Evolutionary conservation across 805 yeast genomes (phyloP), one percentile per base, ranked within the genome.

Genomic region (Wickerhamomyces tratensis): DNA sequence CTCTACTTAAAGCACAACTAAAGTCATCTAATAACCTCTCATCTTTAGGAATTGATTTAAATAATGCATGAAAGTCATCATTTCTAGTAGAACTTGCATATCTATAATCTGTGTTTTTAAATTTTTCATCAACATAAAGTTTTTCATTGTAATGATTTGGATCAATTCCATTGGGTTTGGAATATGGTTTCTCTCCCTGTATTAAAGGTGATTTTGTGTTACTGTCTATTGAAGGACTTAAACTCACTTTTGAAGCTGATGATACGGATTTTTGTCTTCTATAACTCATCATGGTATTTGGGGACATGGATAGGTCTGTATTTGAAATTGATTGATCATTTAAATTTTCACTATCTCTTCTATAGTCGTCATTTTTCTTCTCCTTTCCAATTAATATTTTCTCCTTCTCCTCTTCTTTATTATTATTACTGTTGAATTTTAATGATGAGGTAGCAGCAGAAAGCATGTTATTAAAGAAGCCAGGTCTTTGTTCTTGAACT

Each of bases 1-100:
- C 98, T 46, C 87, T 69, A 49, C 89, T 82, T 42, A 91, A 64
- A 0, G 97, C 96, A 67, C 98, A 93, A 27, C 86, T 77, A 53
- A 83, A 89, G 52, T 88, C 97, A 54, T 87, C 96, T 33, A 91
- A 58, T 13, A 91, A 64, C 40, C 82, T 67, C 53, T 91, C 97
- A 38, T 77, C 72, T 25, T 64, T 63, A 2, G 89, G 84, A 2
- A 87, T 65, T 8, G 79, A 69, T 43, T 77, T 70, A 67, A 91
- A 93, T 3, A 82, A 51, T 35, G 68, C 72, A 61, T 88, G 97
- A 59, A 87, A 93, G 35, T 86, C 95, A 6, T 70, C 65, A 54
- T 88, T 73, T 42, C 94, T 67, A 39, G 71, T 71, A 42, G 69
- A 68, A 2, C 79, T 65, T 1, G 96, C 87, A 54, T 70, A 84